Percentiles rank a stretch among this genome's conserved stretches.
These are phyloP conservation scores for Colletotrichum orchidophilum DNA, from an alignment of 2,329 filamentous ascomycete species.

Conservation along the genomic window DNA sequence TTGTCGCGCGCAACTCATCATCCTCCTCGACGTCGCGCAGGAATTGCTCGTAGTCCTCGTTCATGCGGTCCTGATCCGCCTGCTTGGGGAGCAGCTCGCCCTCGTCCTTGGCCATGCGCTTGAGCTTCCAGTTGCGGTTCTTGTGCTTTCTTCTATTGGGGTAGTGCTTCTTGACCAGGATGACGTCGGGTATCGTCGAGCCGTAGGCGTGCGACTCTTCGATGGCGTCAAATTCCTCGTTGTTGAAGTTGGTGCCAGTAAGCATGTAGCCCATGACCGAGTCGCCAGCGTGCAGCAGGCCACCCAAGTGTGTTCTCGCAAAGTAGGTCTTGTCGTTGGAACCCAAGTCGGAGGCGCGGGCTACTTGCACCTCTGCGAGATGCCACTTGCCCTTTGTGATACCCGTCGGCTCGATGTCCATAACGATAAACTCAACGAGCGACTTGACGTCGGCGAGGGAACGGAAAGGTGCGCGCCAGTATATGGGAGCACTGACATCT, in stretches of 20 bases:
- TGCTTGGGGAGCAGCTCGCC: slow-evolving; percentile 87
- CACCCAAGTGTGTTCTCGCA: slow-evolving; percentile 88
- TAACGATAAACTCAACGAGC: slow-evolving; percentile 90
- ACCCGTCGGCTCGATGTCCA: slow-evolving; percentile 89
- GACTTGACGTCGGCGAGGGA: slow-evolving; percentile 85
- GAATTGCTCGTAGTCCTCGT: slow-evolving; percentile 97
- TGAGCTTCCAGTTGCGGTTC: slow-evolving; percentile 91
- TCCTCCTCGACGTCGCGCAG: slow-evolving; percentile 97
- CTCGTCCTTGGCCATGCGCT: slow-evolving; percentile 91
- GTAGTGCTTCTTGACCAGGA: slow-evolving; percentile 98
- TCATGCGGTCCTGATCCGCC: slow-evolving; percentile 86
- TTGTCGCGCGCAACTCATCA: slow-evolving; percentile 81
- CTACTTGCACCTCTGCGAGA: slow-evolving; percentile 88
- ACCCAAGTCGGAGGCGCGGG: slow-evolving; percentile 86
- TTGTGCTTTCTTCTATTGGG: slow-evolving; percentile 84
- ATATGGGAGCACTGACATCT: slow-evolving; percentile 83
- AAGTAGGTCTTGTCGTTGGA: slow-evolving; percentile 89
- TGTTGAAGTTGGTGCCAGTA: slow-evolving; percentile 92
- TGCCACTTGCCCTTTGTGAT: slow-evolving; percentile 82
- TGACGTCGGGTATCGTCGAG: slow-evolving; percentile 85
- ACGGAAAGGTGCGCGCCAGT: slow-evolving; percentile 90
- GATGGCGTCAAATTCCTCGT: slow-evolving; percentile 82
- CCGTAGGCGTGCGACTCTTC: slow-evolving; percentile 81
- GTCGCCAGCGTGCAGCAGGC: slow-evolving; percentile 86
- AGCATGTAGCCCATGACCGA: slow-evolving; percentile 92